Evolutionary conservation across 371 early-diverging fungal species (phyloP), one percentile per base, ranked within the genome.

Genomic region (Capillidium heterosporum): DNA sequence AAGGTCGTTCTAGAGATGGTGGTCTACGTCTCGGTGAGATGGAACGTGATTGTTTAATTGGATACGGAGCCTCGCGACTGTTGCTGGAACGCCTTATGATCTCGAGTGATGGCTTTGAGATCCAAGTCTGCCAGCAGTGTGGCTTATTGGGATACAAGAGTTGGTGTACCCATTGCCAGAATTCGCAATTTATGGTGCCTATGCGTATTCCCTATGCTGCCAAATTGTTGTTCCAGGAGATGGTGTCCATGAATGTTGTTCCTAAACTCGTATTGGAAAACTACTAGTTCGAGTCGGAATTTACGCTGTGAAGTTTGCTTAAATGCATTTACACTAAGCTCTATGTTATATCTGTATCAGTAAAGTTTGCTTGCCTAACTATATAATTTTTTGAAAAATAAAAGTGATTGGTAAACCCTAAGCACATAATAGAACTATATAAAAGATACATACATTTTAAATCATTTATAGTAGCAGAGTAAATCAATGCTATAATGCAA

Each of bases 21-120:
- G 99, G 98, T 61, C 76, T 98, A 58, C 85, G 98, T 72, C 68
- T 99, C 1, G 98, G 98, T 65, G 98, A 35, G 71, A 99, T 99
- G 99, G 99, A 99, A 69, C 81, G 98, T 63, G 99, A 99, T 78
- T 96, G 89, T 76, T 67, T 99, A 63, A 94, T 99, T 67, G 97
- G 95, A 61, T 95, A 99, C 74, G 99, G 99, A 57, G 91, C 97
- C 15, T 81, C 89, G 52, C 81, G 84, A 68, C 72, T 99, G 24
- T 67, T 99, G 28, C 77, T 92, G 42, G 99, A 99, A 67, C 82
- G 99, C 57, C 74, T 99, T 43, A 85, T 99, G 86, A 75, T 85
- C 47, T 91, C 91, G 27, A 90, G 91, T 2, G 99, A 99, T 71
- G 83, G 76, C 5, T 97, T 93, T 71, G 91, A 91, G 62, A 82